Base-by-base conservation (phyloP, 805 yeast genomes). In the Saccharomycopsis selenospora region DNA sequence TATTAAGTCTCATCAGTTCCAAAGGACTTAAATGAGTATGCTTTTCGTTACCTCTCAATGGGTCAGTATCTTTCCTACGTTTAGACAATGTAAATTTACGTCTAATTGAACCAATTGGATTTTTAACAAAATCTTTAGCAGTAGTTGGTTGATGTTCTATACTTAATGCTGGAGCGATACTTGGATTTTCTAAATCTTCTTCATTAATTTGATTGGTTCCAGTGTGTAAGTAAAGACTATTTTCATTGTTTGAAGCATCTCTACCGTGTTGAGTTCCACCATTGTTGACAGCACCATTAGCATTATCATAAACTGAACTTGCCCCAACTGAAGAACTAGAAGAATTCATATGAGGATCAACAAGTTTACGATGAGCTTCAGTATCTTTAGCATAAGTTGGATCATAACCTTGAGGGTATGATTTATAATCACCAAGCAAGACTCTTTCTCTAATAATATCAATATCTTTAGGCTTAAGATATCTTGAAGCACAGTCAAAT, bases 401-500 rank as follows among this genome's bases (percentile, higher is more conserved):
- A 56, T 76, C 82, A 56, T 70, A 76, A 17, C 73, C 76, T 1
- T 53, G 58, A 0, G 80, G 77, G 55, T 72, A 76, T 33, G 61
- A 66, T 43, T 67, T 69, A 58, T 69, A 82, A 46, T 67, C 74
- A 5, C 87, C 86, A 49, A 65, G 57, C 11, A 66, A 64, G 51
- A 74, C 77, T 52, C 73, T 64, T 56, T 84, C 93, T 48, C 93
- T 70, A 43, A 85, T 69, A 47, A 84, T 77, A 57, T 85, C 95
- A 42, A 80, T 71, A 59, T 85, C 93, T 33, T 66, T 60, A 2
- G 95, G 95, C 45, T 57, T 59, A 64, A 75, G 81, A 48, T 79
- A 67, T 47, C 73, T 68, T 56, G 64, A 73, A 45, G 75, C 53
- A 40, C 75, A 65, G 57, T 80, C 80, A 56, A 59, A 68, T 2